These are phyloP conservation scores for Termitomyces sp. DNA, from an alignment of 768 basidiomycete species.

Conservation along the genomic window DNA sequence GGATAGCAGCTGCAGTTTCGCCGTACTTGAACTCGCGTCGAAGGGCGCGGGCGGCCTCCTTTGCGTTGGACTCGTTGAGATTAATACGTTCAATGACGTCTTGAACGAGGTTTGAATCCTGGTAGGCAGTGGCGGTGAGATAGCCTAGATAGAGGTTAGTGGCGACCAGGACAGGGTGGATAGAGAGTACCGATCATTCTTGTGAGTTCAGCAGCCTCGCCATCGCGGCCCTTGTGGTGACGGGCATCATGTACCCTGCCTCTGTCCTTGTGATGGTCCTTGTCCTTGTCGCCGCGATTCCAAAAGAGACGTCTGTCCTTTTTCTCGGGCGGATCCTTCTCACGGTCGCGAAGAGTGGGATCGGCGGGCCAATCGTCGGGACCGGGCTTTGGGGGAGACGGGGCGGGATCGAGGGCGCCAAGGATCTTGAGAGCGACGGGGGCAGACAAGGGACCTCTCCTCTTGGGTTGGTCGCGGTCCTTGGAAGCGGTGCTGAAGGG, in stretches of 20 bases:
- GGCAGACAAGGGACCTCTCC: conserved; percentile 20
- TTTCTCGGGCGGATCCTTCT: conserved; percentile 29
- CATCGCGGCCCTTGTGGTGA: conserved; percentile 11
- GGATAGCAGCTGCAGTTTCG: conserved; percentile 69
- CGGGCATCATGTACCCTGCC: background rate
- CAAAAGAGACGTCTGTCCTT: conserved; percentile 55
- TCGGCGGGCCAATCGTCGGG: conserved; percentile 33
- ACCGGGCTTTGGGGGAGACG: conserved; percentile 20
- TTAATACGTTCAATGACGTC: conserved; percentile 86
- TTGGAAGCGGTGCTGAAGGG: conserved; percentile 35
- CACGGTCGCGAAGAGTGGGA: conserved; percentile 23
- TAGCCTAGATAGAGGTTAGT: conserved; percentile 43
- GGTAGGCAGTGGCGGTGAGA: conserved; percentile 71
- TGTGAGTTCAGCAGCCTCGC: conserved; percentile 14
- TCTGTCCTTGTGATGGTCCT: conserved; percentile 8
- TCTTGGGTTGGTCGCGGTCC: conserved; percentile 20
- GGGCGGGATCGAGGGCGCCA: conserved; percentile 55
- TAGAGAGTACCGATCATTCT: conserved; percentile 14
- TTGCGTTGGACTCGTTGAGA: conserved; percentile 63
- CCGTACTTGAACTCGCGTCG: conserved; percentile 88
- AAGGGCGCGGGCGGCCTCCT: conserved; percentile 79
- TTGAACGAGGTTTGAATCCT: conserved; percentile 77
- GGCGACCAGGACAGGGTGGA: background rate
- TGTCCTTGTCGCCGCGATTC: conserved; percentile 26
- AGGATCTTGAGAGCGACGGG: conserved; percentile 49